Evolutionary conservation across 1,139 yeast species (phyloP), one percentile per base, ranked within the genome.

Genomic region (Magnusiomyces tetraspermus): DNA sequence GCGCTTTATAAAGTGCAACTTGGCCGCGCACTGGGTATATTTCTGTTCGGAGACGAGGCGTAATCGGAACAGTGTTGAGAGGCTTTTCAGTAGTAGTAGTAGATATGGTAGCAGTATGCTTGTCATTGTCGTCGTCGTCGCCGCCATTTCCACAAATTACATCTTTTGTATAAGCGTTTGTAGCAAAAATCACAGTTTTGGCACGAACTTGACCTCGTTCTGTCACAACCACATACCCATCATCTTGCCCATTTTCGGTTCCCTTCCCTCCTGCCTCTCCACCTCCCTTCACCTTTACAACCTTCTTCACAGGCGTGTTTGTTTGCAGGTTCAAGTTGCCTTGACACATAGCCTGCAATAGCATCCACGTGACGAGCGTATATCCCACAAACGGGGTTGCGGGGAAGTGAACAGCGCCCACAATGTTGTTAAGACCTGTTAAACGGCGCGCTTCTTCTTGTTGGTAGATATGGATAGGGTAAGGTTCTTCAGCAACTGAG

Each of bases 371-470:
- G 44, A 71, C 66, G 3, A 74, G 57, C 53, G 69, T 69, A 60
- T 74, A 72, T 1, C 77, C 76, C 68, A 75, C 72, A 44, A 74
- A 60, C 10, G 74, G 68, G 1, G 71, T 67, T 2, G 76, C 72
- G 1, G 75, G 75, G 41, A 67, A 67, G 2, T 68, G 61, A 26
- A 74, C 58, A 1, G 71, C 72, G 17, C 69, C 67, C 8, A 59
- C 59, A n/a, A 53, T 40, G 28, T 51, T 48, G 1, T 45, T 38
- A 21, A 60, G 50, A 5, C 62, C 63, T 15, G 60, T 55, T 19
- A 56, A 45, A 45, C 48, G 24, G 17, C 48, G 46, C n/a, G 53
- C 61, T 55, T 51, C 63, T 58, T 26, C 54, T 53, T 41, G 56
- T 52, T 41, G 46, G 41, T 52, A 57, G 3, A 57, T 51, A 21